Conservation (phyloP, 1,284 basidiomycete species). For the Irpex sp. region DNA sequence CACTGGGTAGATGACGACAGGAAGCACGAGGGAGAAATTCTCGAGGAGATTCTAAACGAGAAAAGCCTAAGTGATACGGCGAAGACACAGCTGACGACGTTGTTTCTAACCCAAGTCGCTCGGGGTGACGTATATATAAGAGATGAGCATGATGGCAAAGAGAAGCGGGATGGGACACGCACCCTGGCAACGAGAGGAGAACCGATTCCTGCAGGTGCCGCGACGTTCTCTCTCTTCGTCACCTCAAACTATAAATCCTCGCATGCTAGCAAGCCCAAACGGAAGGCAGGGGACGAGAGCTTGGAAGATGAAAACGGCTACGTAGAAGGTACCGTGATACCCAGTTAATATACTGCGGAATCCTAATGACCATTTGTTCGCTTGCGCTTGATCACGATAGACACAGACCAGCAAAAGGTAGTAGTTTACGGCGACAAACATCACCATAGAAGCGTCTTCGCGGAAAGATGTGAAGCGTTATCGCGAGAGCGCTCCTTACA, state of each 20-base stretch:
- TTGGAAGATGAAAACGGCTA: not conserved
- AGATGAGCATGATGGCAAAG: not conserved
- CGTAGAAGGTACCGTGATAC: no score
- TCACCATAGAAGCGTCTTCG: constrained; percentile 5
- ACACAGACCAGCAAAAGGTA: not conserved
- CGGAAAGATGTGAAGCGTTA: constrained; percentile 2
- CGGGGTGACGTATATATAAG: not conserved
- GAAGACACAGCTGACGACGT: not conserved
- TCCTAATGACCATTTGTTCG: not conserved
- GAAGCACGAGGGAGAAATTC: not conserved
- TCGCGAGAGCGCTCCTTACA: not conserved
- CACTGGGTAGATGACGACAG: constrained; percentile 1
- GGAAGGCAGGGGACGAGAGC: no score
- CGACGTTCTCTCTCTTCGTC: not conserved
- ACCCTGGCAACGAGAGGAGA: not conserved
- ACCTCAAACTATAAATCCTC: not conserved
- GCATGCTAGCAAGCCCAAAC: not conserved
- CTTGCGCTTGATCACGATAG: no score
- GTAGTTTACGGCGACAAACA: not conserved
- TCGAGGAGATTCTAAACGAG: not conserved
- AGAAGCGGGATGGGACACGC: not conserved
- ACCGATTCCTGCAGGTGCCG: not conserved
- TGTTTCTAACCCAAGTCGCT: not conserved
- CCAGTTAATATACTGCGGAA: no score
- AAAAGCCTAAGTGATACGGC: not conserved